A percentile compares a stretch with the other conserved stretches of the same genome.
phyloP scores from a whole-genome alignment of 192 early-diverging fungal species.

The Coemansia sp. region DNA sequence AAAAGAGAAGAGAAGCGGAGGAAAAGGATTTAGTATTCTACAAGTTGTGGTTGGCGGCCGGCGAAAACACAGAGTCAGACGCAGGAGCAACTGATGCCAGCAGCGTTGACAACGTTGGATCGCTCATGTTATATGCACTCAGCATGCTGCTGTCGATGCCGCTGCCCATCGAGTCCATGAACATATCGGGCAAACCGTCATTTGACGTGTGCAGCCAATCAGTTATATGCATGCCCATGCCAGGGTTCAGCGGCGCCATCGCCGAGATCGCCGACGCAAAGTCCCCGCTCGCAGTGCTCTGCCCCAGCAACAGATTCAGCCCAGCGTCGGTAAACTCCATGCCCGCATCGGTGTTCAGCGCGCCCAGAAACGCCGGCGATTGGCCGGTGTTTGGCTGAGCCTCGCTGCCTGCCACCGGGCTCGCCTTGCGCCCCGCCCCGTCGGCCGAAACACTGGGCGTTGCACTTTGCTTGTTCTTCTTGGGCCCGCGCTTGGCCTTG shows the following conservation, averaged over 20 bases:
- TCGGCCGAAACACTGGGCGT: background rate
- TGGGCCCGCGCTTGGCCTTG: slow-evolving; percentile 28
- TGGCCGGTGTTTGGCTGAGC: background rate
- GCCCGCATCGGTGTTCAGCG: background rate
- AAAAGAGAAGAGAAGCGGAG: slow-evolving; percentile 2
- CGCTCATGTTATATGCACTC: background rate
- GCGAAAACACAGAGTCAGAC: slow-evolving; percentile 14
- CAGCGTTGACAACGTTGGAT: background rate
- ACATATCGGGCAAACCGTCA: background rate
- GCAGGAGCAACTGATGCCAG: background rate
- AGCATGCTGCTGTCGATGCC: background rate
- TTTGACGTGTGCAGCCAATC: background rate
- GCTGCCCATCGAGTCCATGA: background rate
- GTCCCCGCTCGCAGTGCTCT: background rate
- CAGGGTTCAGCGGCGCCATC: background rate
- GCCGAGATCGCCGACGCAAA: background rate
- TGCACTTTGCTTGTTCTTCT: slow-evolving; percentile 16
- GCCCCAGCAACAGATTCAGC: background rate
- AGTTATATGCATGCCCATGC: background rate
- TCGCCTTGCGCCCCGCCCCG: slow-evolving; percentile 2
- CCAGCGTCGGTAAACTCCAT: background rate
- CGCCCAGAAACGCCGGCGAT: background rate
- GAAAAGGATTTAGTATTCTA: slow-evolving; percentile 19
- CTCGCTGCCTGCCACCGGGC: background rate
- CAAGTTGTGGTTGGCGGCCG: slow-evolving; percentile 30